Conservation (phyloP, 192 early-diverging fungal species). For the Spizellomyces punctatus region DNA sequence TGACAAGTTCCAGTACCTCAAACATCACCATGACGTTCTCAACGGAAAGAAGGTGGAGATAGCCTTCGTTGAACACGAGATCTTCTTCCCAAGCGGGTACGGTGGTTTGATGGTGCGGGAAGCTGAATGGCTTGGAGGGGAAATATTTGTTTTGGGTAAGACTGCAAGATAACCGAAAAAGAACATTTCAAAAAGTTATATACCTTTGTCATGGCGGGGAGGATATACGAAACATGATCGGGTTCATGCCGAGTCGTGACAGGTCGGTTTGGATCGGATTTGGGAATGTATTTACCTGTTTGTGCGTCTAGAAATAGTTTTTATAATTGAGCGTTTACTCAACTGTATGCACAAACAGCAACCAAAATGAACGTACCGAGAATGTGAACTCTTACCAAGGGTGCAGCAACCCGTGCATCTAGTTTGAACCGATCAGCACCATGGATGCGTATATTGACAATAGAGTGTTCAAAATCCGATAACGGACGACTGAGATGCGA, state of each 20-base stretch:
- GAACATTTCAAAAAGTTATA: conserved; percentile 14
- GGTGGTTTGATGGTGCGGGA: conserved; percentile 39
- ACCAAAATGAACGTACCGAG: conserved; percentile 29
- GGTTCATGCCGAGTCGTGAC: too few relatives aligned
- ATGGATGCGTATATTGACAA: conserved; percentile 1
- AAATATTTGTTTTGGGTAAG: not conserved
- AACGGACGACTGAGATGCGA: not conserved
- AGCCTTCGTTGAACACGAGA: conserved; percentile 47
- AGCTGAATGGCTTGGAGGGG: conserved; percentile 43
- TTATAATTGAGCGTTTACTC: conserved; percentile 9
- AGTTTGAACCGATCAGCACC: conserved; percentile 38
- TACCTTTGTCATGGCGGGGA: conserved; percentile 7
- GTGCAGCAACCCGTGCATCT: conserved; percentile 36
- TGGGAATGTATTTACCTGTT: too few relatives aligned
- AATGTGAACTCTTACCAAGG: conserved; percentile 44
- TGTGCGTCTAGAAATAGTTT: too few relatives aligned
- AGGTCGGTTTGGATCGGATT: too few relatives aligned
- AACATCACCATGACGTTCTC: conserved; percentile 41
- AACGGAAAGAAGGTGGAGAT: conserved; percentile 35
- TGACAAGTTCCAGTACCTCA: conserved; percentile 53
- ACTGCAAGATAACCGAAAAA: conserved; percentile 11
- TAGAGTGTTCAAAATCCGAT: conserved; percentile 3
- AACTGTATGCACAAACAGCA: conserved; percentile 15
- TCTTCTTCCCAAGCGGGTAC: conserved; percentile 51
- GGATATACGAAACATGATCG: too few relatives aligned